Base-by-base conservation (phyloP, 164 flowering plant genomes). In the Liquidambar formosana region DNA sequence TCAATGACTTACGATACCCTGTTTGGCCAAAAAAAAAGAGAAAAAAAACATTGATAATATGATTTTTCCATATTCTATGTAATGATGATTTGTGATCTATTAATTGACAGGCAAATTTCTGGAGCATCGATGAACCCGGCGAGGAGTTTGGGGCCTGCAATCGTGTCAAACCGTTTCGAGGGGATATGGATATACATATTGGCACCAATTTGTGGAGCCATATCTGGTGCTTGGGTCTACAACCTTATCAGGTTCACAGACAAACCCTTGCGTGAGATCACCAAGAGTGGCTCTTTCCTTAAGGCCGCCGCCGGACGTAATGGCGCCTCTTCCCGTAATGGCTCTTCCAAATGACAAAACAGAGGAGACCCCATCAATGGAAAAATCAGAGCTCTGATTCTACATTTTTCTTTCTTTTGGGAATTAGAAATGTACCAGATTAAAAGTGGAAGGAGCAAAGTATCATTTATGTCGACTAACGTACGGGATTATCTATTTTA, bases 61-160 rank as follows among this genome's bases (percentile, higher is more conserved):
- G 33, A 2, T 33, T 51, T n/a, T 10, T 19, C 10, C 6, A 52
- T n/a, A 62, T 54, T 10, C 25, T 11, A 19, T 19, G 21, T 13
- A 57, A 10, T 38, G 49, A 0, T 48, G 64, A n/a, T 22, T 48
- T 48, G 13, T 13, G 43, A 68, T 56, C 15, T 65, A 3, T 41
- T 48, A 2, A 23, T 47, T 52, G 66, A 59, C 89, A 94, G 99
- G 78, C 85, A 92, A 14, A 82, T 89, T 10, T 74, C 97, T 6
- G 99, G 99, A 44, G 94, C 96, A 61, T 94, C 99, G 15, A 92
- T 94, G 99, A 94, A 94, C 53, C 99, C 99, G n/a, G 97, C 97
- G 21, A 86, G 99, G 81, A 92, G 89, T 69, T 63, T 94, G 73
- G 97, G 97, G 10, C 97, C 99, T 4, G 97, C 99, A 3, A 85